Percentiles rank a stretch among this genome's conserved stretches.
These are phyloP conservation scores for Coniosporium apollinis DNA, from an alignment of 495 filamentous ascomycete species.

Conservation along the genomic window DNA sequence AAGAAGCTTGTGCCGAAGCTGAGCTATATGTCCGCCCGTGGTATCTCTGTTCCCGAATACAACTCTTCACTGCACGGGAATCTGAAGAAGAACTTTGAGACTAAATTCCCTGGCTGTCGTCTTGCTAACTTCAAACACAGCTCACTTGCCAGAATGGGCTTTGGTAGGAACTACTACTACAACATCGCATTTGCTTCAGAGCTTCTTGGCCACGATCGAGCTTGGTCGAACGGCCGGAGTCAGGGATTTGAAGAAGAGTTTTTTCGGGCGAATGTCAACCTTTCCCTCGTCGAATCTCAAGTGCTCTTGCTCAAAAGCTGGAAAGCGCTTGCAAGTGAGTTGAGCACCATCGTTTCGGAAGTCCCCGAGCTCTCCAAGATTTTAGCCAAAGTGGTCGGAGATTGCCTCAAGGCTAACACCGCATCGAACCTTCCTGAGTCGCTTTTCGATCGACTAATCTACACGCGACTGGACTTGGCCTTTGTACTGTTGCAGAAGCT, in stretches of 20 bases:
- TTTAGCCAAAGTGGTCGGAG: conserved; percentile 46
- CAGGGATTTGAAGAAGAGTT: conserved; percentile 66
- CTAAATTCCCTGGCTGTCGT: conserved; percentile 50
- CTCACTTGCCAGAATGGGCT: conserved; percentile 35
- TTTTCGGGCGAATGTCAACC: conserved; percentile 68
- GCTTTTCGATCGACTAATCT: conserved; percentile 54
- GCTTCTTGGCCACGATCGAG: conserved; percentile 56
- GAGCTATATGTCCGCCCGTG: conserved; percentile 57
- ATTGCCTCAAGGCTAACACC: conserved; percentile 57
- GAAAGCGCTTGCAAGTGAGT: conserved; percentile 75
- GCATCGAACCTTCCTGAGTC: conserved; percentile 45
- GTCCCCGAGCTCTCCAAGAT: conserved; percentile 47
- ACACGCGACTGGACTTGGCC: conserved; percentile 56
- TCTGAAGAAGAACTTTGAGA: conserved; percentile 67
- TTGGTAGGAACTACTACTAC: conserved; percentile 70
- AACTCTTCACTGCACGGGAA: conserved; percentile 74
- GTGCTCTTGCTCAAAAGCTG: conserved; percentile 76
- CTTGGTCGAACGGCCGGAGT: conserved; percentile 53
- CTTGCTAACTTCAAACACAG: conserved; percentile 66
- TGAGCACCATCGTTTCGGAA: conserved; percentile 49
- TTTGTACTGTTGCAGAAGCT: conserved; percentile 63
- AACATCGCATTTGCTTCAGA: conserved; percentile 53
- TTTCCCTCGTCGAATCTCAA: conserved; percentile 83
- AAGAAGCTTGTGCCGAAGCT: conserved; percentile 55
- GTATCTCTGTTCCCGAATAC: conserved; percentile 56